Percentiles rank a stretch among this genome's conserved stretches.
These are phyloP conservation scores for Penicillium samsonianum DNA, from an alignment of 495 filamentous ascomycete species.

Conservation along the genomic window DNA sequence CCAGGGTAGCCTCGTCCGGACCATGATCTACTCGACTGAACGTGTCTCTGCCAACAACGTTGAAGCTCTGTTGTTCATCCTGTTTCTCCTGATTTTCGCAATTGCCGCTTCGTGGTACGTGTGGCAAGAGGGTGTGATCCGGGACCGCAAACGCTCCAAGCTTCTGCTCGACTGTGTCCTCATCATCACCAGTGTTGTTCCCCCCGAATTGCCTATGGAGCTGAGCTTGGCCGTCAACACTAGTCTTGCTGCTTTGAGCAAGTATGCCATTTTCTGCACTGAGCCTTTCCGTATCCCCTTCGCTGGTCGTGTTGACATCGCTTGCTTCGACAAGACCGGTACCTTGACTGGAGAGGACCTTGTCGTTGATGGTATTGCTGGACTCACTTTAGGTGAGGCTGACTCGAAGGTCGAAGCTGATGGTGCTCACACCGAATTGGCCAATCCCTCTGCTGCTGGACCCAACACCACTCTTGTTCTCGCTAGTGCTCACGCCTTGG, in stretches of 20 bases:
- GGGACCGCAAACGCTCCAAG: constrained; percentile 95
- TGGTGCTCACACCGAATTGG: constrained; percentile 75
- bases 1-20: constrained; percentile 94
- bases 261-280: constrained; percentile 96
- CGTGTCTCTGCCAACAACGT: constrained; percentile 96
- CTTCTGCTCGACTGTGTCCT: constrained; percentile 95
- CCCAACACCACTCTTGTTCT: constrained; percentile 89
- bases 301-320: constrained; percentile 91
- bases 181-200: constrained; percentile 96
- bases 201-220: constrained; percentile 97
- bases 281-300: constrained; percentile 99
- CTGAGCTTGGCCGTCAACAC: constrained; percentile 97
- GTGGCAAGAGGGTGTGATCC: constrained; percentile 91
- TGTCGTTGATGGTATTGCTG: constrained; percentile 95
- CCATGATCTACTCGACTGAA: constrained; percentile 99
- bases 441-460: constrained; percentile 61
- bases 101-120: constrained; percentile 99
- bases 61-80: constrained; percentile 92
- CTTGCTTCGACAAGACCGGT: constrained; percentile 98
- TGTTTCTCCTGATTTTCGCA: constrained; percentile 95
- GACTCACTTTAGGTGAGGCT: constrained; percentile 69
- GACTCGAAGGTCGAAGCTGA: constrained; percentile 71
- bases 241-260: constrained; percentile 91
- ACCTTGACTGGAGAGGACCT: constrained; percentile 96
- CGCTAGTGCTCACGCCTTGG: constrained; percentile 91